Percentiles rank a stretch among this genome's conserved stretches.
Evolutionary conservation across 2,329 filamentous ascomycete genomes (phyloP).

Genomic region (Myriosclerotinia duriaeana): DNA sequence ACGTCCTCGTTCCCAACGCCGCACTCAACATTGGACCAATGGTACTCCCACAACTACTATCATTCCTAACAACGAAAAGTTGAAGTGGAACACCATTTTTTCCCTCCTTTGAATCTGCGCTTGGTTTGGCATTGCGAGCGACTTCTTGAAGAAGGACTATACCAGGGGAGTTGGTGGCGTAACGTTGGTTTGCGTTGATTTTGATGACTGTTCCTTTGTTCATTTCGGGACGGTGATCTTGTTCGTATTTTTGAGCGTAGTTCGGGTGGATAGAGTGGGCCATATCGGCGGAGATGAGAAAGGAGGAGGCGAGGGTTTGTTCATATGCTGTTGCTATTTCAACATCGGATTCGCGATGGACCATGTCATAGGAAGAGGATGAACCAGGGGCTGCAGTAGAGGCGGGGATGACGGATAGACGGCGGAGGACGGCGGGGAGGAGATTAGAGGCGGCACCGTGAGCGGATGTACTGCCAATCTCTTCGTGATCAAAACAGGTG

Average conservation of each 20-base stretch:
- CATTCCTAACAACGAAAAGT: slow-evolving; percentile 94
- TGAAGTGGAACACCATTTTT: slow-evolving; percentile 77
- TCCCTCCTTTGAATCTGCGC: slow-evolving; percentile 48
- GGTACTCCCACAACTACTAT: slow-evolving; percentile 90
- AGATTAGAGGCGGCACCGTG: slow-evolving; percentile 94
- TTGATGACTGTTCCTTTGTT: slow-evolving; percentile 98
- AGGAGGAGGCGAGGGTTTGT: slow-evolving; percentile 85
- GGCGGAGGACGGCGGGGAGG: slow-evolving; percentile 80
- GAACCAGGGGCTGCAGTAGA: slow-evolving; percentile 43
- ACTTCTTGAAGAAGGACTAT: slow-evolving; percentile 90
- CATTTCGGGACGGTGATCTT: slow-evolving; percentile 87
- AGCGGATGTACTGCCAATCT: slow-evolving; percentile 88
- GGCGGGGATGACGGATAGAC: slow-evolving; percentile 75
- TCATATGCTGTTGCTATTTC: slow-evolving; percentile 82
- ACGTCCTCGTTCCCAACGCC: slow-evolving; percentile 78
- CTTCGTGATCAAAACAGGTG: slow-evolving; percentile 95
- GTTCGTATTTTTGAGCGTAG: slow-evolving; percentile 88
- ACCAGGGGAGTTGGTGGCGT: slow-evolving; percentile 93
- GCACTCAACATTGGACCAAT: slow-evolving; percentile 97
- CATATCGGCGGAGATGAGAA: slow-evolving; percentile 97
- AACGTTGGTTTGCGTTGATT: slow-evolving; percentile 95
- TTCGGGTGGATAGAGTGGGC: slow-evolving; percentile 95
- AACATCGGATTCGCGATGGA: slow-evolving; percentile 52
- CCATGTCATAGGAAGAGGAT: slow-evolving; percentile 63
- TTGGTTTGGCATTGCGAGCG: slow-evolving; percentile 59